Conservation (phyloP, 108 stramenopile species). For the Cyclostephanos tholiformis region DNA sequence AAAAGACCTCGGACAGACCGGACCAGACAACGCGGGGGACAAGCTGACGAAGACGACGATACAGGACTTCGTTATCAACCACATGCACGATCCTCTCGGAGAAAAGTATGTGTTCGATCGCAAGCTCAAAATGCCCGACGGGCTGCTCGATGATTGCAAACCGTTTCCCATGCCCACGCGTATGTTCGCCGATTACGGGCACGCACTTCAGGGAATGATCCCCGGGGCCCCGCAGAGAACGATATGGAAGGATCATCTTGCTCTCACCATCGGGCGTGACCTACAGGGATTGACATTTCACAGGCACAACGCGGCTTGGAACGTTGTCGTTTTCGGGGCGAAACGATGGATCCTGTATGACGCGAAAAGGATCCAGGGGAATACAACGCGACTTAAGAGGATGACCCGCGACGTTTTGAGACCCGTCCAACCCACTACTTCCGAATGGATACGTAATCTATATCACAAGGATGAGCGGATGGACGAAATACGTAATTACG, state of each 20-base stretch:
- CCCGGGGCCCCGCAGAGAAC: constrained; percentile 6
- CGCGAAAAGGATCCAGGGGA: constrained; percentile 94
- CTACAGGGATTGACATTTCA: constrained; percentile 49
- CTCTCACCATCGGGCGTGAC: constrained; percentile 46
- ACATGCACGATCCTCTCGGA: constrained; percentile 36
- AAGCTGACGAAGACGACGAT: constrained; percentile 34
- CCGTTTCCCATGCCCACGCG: constrained; percentile 47
- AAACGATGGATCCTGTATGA: constrained; percentile 99
- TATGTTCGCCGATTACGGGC: constrained; percentile 25
- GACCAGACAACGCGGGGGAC: constrained; percentile 46
- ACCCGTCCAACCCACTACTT: constrained; percentile 33
- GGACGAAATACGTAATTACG: constrained; percentile 43
- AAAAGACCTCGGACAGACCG: constrained; percentile 43
- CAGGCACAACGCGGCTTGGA: constrained; percentile 93
- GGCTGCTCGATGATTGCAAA: constrained; percentile 33
- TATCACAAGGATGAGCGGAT: constrained; percentile 31
- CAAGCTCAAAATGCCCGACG: constrained; percentile 38
- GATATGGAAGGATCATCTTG: constrained; percentile 52
- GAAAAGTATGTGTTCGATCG: constrained; percentile 45
- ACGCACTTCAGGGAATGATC: constrained; percentile 3
- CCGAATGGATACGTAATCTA: constrained; percentile 45
- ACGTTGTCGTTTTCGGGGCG: constrained; percentile 87
- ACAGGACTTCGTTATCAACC: constrained; percentile 33
- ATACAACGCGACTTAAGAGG: constrained; percentile 83
- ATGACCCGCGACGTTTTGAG: constrained; percentile 70